Percentiles rank a stretch among this genome's conserved stretches.
Evolutionary conservation across 83 land plant species (phyloP).

Genomic region (Larix sibirica): DNA sequence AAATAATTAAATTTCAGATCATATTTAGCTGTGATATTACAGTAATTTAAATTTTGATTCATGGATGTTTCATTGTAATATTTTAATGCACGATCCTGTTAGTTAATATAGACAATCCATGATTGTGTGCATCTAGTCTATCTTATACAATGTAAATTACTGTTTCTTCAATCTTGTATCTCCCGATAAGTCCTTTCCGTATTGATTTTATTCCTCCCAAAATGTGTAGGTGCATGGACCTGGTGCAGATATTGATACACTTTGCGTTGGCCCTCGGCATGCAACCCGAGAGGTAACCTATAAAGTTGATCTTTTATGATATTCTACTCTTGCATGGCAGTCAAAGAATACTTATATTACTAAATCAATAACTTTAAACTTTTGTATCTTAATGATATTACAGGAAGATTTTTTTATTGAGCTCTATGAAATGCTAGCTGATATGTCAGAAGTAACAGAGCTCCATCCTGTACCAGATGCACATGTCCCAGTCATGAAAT

Average conservation of each 20-base stretch:
- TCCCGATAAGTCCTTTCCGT: no score
- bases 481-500: slow-evolving; percentile 95
- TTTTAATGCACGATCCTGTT: no score
- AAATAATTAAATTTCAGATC: no score
- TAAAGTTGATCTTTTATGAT: background rate
- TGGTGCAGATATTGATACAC: slow-evolving; percentile 93
- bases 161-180: no score
- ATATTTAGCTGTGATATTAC: no score
- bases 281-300: slow-evolving; percentile 78
- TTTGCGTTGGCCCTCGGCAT: slow-evolving; percentile 95
- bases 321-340: background rate
- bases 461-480: slow-evolving; percentile 96
- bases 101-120: no score
- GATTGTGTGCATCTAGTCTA: no score
- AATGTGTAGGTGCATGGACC: slow-evolving; percentile 85
- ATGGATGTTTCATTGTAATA: no score
- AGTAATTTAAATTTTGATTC: no score
- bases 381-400: background rate
- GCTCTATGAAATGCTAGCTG: slow-evolving; percentile 69
- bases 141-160: no score
- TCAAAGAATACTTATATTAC: background rate
- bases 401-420: slow-evolving; percentile 92
- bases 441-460: slow-evolving; percentile 87
- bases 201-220: no score
- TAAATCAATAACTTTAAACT: background rate